Base-by-base conservation (phyloP, 2,329 filamentous ascomycete species). In the Chrysoporthe cubensis region DNA sequence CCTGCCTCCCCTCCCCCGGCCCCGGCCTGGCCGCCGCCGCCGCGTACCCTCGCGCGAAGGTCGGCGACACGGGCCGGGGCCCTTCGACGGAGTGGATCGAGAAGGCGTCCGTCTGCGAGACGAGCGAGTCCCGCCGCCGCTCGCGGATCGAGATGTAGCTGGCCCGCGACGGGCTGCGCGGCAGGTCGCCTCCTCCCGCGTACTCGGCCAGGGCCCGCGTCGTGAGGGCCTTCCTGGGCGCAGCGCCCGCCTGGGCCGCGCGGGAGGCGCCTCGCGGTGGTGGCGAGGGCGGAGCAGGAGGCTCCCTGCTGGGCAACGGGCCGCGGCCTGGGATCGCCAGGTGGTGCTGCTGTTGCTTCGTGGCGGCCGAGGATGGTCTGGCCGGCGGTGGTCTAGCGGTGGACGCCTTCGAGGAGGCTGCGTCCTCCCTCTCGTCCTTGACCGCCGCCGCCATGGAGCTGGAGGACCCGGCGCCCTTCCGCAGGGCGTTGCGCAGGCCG, bases 101-200 rank as follows among this genome's bases (percentile, higher is more conserved):
- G 67, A 84, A 85, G 0, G 84, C 83, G 66, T 88, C 86, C 1
- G 85, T 85, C 62, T 85, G 80, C 0, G 87, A 88, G 4, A 87
- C 79, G 14, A 87, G 74, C 0, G 87, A 89, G 70, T 85, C 83
- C 32, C 84, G 81, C 4, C 83, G 80, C 37, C 78, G 80, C 61
- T 87, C 83, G 48, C 84, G 83, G 3, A 86, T 76, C 0, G 85
- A 84, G 14, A 85, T 79, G 70, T 82, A 84, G 58, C 83, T 84
- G 46, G 84, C 73, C 54, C 81, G 77, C 0, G 84, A 86, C 5
- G 81, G 79, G 59, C 77, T 81, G 40, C 80, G 77, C 14, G 77
- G 74, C 2, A 77, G 72, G 0, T 72, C 75, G 3, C 77, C 26
- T 26, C 26, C 26, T 26, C 26, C 64, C 3, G 74, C 73, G 7